A percentile compares a stretch with the other conserved stretches of the same genome.
phyloP scores from a whole-genome alignment of 108 stramenopile species.

The Stephanodiscus triporus region DNA sequence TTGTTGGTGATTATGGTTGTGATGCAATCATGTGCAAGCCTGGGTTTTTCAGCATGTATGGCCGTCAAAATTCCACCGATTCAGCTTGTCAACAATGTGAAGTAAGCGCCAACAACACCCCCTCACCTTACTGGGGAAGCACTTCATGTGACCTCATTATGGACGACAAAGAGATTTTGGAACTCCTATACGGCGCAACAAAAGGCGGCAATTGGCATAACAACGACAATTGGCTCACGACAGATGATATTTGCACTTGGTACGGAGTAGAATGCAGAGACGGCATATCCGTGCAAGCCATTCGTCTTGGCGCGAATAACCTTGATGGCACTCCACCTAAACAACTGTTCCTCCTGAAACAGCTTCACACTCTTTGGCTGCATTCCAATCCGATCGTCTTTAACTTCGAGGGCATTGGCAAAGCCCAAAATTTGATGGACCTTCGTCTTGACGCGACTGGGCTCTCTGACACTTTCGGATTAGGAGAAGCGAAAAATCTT shows the following conservation, averaged over 20 bases:
- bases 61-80: conserved; percentile 59
- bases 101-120: conserved; percentile 37
- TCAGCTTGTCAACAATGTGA: conserved; percentile 62
- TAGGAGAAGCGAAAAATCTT: conserved; percentile 60
- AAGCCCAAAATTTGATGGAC: conserved; percentile 65
- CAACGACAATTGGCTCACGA: conserved; percentile 70
- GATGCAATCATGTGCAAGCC: conserved; percentile 77
- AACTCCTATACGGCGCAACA: conserved; percentile 60
- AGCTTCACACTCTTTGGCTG: conserved; percentile 73
- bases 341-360: conserved; percentile 72
- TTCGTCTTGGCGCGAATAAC: conserved; percentile 77
- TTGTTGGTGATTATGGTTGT: conserved; percentile 60
- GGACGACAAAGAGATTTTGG: conserved; percentile 66
- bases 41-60: conserved; percentile 59
- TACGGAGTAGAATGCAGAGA: conserved; percentile 75
- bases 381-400: conserved; percentile 83
- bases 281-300: conserved; percentile 60
- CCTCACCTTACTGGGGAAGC: conserved; percentile 65
- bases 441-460: conserved; percentile 79
- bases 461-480: conserved; percentile 65
- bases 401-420: conserved; percentile 77
- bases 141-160: conserved; percentile 53
- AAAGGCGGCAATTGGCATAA: conserved; percentile 60
- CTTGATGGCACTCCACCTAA: conserved; percentile 72
- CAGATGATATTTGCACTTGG: conserved; percentile 72